Conservation (phyloP, 2,329 filamentous ascomycete species). For the Sclerotinia glacialis region DNA sequence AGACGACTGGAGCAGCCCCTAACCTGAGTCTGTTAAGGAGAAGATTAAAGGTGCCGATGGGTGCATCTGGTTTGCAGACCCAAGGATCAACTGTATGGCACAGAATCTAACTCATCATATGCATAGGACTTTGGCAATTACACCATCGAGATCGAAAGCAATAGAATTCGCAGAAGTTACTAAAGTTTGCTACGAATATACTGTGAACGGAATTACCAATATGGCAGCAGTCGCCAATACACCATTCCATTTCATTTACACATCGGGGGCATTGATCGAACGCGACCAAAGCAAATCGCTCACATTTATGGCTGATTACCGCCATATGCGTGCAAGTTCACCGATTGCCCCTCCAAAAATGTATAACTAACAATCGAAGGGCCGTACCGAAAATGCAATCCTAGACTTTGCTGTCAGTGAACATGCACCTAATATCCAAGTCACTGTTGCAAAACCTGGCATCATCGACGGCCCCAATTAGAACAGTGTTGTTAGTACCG, state of each 20-base stretch:
- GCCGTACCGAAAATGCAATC: constrained; percentile 44
- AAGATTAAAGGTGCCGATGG: constrained; percentile 39
- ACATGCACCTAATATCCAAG: constrained; percentile 42
- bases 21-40: constrained; percentile 38
- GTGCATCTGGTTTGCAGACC: constrained; percentile 41
- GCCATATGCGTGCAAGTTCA: constrained; percentile 46
- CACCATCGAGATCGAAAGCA: constrained; percentile 39
- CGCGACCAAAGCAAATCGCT: constrained; percentile 48
- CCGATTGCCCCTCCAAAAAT: neutral
- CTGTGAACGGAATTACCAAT: no score
- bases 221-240: constrained; percentile 22
- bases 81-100: neutral
- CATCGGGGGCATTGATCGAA: constrained; percentile 47
- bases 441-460: constrained; percentile 44
- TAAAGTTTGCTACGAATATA: no score
- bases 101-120: constrained; percentile 23
- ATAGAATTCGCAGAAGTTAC: constrained; percentile 34
- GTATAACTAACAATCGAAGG: neutral
- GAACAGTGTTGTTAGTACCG: neutral
- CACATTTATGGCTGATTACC: constrained; percentile 43
- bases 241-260: constrained; percentile 49
- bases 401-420: constrained; percentile 43
- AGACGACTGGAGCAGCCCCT: constrained; percentile 37
- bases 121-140: constrained; percentile 45
- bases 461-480: constrained; percentile 41